Base-by-base conservation (phyloP, 768 basidiomycete species). In the Naganishia vishniacii region DNA sequence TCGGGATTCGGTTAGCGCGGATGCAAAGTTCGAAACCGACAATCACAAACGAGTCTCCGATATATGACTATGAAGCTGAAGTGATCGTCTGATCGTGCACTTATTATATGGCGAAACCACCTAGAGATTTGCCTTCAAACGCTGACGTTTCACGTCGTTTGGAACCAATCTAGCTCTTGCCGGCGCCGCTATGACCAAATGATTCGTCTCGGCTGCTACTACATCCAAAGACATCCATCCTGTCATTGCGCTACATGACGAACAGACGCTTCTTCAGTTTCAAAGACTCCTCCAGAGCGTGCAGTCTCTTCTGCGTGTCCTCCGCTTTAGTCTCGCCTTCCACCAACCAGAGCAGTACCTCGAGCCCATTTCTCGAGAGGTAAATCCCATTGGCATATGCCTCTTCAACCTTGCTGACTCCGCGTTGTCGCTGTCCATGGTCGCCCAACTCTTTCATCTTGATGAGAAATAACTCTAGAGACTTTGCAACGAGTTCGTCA, bases 391-490 rank as follows among this genome's bases (percentile, higher is more conserved):
- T 34, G 20, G 16, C 20, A 9, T 15, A 40, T 18, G 12, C 53
- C 2, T 20, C 53, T 29, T 56, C 53, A 20, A 41, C 53, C n/a
- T 23, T 37, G 11, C 20, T 37, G 3, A 56, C 31, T 29, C 34
- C 53, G 18, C 23, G 31, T 29, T 56, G 53, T n/a, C 15, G 53
- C 23, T 56, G 37, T 11, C 3, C 53, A 9, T 25, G 7, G 25
- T 56, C 53, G 11, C 53, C 53, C 37, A 40, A 41, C 13, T 56
- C 53, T n/a, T 41, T 37, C 53, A 56, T 56, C 53, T 56, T 56
- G 20, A 8, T 13, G 13, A 56, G 8, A 32, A 56, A 20, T 16
- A 40, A 16, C 34, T 37, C 4, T 20, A 56, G 23, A 23, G 23
- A 23, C 37, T 41, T 13, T 7, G 23, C 37, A n/a, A 23, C 37